phyloP scores from a whole-genome alignment of 768 basidiomycete genomes.

The Nevesoporus exiguus region DNA sequence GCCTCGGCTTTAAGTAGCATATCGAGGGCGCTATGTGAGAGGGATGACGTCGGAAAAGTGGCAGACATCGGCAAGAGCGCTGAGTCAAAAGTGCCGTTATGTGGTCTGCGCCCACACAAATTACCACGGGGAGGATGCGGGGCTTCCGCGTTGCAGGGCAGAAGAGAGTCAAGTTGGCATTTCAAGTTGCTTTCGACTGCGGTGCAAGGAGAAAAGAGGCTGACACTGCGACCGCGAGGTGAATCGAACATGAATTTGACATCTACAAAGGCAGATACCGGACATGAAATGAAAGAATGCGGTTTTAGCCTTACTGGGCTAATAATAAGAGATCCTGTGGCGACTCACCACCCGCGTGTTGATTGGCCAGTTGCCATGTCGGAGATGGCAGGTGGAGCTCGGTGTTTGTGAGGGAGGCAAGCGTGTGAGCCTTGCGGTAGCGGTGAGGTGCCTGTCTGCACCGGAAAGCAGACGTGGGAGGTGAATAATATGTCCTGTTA shows the following conservation, averaged over 20 bases:
- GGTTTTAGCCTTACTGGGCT: slow-evolving; percentile 16
- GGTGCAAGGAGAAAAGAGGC: slow-evolving; percentile 30
- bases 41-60: slow-evolving; percentile 31
- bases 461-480: slow-evolving; percentile 21
- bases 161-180: slow-evolving; percentile 16
- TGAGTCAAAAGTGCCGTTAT: slow-evolving; percentile 25
- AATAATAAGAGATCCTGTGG: slow-evolving; percentile 15
- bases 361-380: slow-evolving; percentile 25
- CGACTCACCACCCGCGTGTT: slow-evolving; percentile 27
- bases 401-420: slow-evolving; percentile 32
- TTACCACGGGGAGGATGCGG: slow-evolving; percentile 29
- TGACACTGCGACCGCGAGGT: slow-evolving; percentile 34
- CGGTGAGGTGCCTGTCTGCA: slow-evolving; percentile 27
- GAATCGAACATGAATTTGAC: slow-evolving; percentile 25
- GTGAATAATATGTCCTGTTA: slow-evolving; percentile 14
- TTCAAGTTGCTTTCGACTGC: slow-evolving; percentile 21
- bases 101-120: slow-evolving; percentile 19
- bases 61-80: slow-evolving; percentile 21
- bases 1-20: slow-evolving; percentile 32
- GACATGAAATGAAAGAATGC: slow-evolving; percentile 20
- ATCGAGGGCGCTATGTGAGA: slow-evolving; percentile 31
- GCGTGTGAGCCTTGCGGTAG: slow-evolving; percentile 32
- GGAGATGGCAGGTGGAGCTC: slow-evolving; percentile 29
- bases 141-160: slow-evolving; percentile 33
- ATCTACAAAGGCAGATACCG: slow-evolving; percentile 16